Conservation (phyloP, 1,284 basidiomycete genomes). For the Polyporus tsugae region DNA sequence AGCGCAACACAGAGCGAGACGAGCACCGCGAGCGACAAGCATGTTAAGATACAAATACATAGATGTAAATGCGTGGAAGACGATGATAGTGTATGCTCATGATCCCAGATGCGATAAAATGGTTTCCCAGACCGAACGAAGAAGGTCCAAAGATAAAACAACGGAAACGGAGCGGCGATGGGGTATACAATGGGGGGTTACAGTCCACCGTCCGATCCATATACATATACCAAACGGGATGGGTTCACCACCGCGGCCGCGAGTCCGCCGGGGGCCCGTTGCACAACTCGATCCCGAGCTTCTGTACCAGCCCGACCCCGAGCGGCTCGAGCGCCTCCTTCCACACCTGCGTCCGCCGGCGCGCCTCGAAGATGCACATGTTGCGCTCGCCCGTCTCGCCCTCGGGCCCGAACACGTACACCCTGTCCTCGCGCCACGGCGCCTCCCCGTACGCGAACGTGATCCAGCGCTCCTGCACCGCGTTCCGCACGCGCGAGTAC, state of each 20-base stretch:
- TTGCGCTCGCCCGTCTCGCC: slow-evolving; percentile 72
- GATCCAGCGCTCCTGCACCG: slow-evolving; percentile 76
- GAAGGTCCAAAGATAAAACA: slow-evolving; percentile 7
- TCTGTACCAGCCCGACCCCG: slow-evolving; percentile 70
- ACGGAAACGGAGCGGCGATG: slow-evolving; percentile 6
- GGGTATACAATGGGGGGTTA: neutral
- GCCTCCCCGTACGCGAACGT: slow-evolving; percentile 75
- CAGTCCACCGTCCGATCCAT: neutral
- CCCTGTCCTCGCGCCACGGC: slow-evolving; percentile 72
- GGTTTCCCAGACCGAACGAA: neutral
- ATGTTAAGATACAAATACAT: slow-evolving; percentile 22
- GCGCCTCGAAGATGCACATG: slow-evolving; percentile 60
- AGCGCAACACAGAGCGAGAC: slow-evolving; percentile 12
- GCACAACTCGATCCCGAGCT: slow-evolving; percentile 74
- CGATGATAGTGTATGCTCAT: neutral
- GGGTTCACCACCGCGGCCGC: slow-evolving; percentile 16
- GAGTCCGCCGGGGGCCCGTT: slow-evolving; percentile 59
- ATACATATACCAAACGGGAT: neutral
- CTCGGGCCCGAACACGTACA: slow-evolving; percentile 80
- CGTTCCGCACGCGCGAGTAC: slow-evolving; percentile 69
- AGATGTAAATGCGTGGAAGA: slow-evolving; percentile 13
- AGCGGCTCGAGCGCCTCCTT: slow-evolving; percentile 69
- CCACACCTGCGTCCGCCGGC: slow-evolving; percentile 61
- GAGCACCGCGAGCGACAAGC: slow-evolving; percentile 15
- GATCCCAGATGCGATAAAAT: slow-evolving; percentile 13